phyloP scores from a whole-genome alignment of 225 moss, liverwort and hornwort species.

The Marchantia polymorpha region DNA sequence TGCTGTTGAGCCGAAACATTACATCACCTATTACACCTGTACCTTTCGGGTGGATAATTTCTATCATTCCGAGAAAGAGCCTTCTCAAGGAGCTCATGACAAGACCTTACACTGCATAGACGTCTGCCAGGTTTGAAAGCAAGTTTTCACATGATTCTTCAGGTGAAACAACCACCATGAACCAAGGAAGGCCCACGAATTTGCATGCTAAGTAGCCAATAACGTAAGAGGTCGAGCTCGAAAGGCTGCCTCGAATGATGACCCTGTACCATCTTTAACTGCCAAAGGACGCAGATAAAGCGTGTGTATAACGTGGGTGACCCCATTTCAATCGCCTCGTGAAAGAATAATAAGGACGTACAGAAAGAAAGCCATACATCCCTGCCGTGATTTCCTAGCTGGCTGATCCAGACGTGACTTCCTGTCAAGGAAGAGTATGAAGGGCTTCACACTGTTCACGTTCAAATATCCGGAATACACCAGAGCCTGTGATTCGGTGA shows the following conservation, averaged over 20 bases:
- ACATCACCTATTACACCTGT: background rate
- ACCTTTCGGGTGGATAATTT: background rate
- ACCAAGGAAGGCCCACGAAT: conserved; percentile 5
- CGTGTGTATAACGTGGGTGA: too few relatives aligned
- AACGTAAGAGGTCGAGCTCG: background rate
- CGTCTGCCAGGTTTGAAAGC: background rate
- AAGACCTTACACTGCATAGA: background rate
- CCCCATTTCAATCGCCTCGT: background rate
- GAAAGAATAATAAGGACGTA: background rate
- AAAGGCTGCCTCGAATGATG: background rate
- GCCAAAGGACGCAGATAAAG: background rate
- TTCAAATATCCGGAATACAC: background rate
- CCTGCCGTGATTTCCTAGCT: background rate
- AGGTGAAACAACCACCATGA: conserved; percentile 3
- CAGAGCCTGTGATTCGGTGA: background rate
- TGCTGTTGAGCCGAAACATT: background rate
- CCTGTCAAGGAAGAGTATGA: background rate
- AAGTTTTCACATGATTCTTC: background rate
- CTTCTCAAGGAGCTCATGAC: background rate
- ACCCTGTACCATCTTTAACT: background rate
- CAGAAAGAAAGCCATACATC: background rate
- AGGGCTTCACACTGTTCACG: background rate
- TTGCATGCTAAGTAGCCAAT: conserved; percentile 3
- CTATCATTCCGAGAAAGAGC: background rate
- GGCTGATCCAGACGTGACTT: background rate